Evolutionary conservation across 495 filamentous ascomycete species (phyloP), one percentile per base, ranked within the genome.

Genomic region (Darksidea phi): DNA sequence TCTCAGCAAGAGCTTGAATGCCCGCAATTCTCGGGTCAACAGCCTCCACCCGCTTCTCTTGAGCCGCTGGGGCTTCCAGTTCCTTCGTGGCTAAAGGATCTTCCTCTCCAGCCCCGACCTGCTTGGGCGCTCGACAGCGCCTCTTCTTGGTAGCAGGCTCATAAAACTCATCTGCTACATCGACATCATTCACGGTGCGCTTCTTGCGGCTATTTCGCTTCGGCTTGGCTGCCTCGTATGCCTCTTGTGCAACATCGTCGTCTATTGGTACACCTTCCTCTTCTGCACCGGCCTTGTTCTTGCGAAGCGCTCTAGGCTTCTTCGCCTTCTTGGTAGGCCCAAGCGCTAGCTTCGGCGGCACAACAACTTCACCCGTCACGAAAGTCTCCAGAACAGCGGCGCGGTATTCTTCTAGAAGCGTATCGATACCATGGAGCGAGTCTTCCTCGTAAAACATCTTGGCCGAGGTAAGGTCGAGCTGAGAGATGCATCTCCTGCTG

Each of bases 121-220:
- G 43, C 54, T 57, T 57, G 20, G 23, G 6, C 12, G 38, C 11
- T n/a, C 54, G 41, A 47, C 54, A 21, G 41, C 54, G 20, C 54
- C 47, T 57, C 41, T 57, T 57, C 54, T 57, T 46, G 6, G 51
- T 1, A 20, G 28, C 2, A 11, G 11, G n/a, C 5, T 46, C 54
- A 17, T 46, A 10, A 5, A 20, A 7, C 18, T 46, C 57, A 13
- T 25, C 37, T 4, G 18, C 15, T 20, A 28, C n/a, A 15, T 48
- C 55, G 15, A 41, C 26, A 21, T 58, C 43, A 1, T 37, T 18
- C 11, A 20, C 37, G 5, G 8, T 17, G 54, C 38, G 38, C 26
- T 48, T 62, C 18, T 49, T 56, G 15, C 21, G 17, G 1, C 17
- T 28, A 15, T 55, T 41, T 46, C 37, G 41, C 21, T 18, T 42